phyloP scores from a whole-genome alignment of 2,329 filamentous ascomycete genomes.

The Aschersonia sp. region DNA sequence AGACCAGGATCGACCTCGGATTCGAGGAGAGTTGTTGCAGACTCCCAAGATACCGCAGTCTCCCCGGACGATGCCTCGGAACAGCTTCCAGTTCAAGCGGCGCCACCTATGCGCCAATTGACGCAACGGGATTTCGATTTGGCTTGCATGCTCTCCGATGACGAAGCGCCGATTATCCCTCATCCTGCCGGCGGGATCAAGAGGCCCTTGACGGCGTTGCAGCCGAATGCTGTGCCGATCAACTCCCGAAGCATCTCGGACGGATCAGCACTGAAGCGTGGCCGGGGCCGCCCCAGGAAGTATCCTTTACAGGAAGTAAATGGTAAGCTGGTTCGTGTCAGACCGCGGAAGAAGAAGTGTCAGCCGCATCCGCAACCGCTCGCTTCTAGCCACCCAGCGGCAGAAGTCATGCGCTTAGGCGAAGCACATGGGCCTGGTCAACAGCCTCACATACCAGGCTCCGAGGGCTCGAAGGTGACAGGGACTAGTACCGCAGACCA shows the following conservation, averaged over 20 bases:
- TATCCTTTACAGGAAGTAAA: background rate
- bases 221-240: background rate
- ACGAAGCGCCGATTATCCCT: conserved; percentile 17
- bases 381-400: background rate
- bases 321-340: background rate
- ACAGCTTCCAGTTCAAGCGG: background rate
- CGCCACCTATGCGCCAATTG: background rate
- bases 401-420: background rate
- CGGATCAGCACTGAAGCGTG: conserved; percentile 1
- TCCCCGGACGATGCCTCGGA: background rate
- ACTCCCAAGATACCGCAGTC: conserved; percentile 14
- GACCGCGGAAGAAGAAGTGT: background rate
- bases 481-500: no score
- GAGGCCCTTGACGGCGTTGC: background rate
- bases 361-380: background rate
- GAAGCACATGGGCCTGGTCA: no score
- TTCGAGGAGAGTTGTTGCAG: conserved; percentile 9
- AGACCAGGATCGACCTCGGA: conserved; percentile 1
- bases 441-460: no score
- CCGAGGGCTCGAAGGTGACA: no score
- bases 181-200: conserved; percentile 1
- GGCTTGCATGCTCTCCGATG: conserved; percentile 18
- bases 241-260: background rate
- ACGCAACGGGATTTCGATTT: conserved; percentile 1
- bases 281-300: conserved; percentile 2